A percentile compares a stretch with the other conserved stretches of the same genome.
These are phyloP conservation scores for Phytophthora agathidicida DNA, from an alignment of 352 stramenopile genomes.

Conservation along the genomic window DNA sequence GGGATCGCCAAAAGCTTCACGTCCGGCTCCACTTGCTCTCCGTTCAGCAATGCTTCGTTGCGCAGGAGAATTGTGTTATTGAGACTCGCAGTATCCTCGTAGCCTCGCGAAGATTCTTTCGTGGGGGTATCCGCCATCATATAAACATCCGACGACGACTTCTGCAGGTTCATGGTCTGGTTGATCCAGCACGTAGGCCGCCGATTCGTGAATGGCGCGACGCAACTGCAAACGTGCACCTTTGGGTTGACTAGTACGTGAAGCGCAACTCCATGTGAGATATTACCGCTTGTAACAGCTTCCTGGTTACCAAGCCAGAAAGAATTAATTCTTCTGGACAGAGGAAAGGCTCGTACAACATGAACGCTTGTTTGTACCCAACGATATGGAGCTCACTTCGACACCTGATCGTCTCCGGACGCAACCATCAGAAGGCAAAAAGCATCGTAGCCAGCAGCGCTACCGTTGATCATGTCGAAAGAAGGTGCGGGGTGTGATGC, in stretches of 20 bases:
- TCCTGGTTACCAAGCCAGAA: no score
- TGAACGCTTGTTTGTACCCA: background rate
- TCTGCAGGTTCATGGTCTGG: conserved; percentile 11
- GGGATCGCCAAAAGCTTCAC: conserved; percentile 29
- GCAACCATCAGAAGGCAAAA: conserved; percentile 22
- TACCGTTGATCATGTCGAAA: no score
- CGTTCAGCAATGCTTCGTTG: conserved; percentile 10
- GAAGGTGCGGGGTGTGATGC: background rate
- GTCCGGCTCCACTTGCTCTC: conserved; percentile 13
- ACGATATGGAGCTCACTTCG: background rate
- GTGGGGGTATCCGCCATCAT: conserved; percentile 10
- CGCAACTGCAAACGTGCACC: no score
- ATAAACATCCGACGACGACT: conserved; percentile 14
- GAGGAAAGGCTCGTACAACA: no score
- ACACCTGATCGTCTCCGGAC: no score
- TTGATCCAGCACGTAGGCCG: background rate
- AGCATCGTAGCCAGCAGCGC: no score
- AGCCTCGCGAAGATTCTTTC: background rate
- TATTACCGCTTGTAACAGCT: no score
- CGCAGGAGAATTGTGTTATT: conserved; percentile 9
- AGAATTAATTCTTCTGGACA: no score
- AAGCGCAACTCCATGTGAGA: no score
- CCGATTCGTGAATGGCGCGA: background rate
- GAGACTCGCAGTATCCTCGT: conserved; percentile 21
- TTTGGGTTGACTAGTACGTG: no score